Conservation (phyloP, 768 basidiomycete species). For the Hypsizygus marmoreus region DNA sequence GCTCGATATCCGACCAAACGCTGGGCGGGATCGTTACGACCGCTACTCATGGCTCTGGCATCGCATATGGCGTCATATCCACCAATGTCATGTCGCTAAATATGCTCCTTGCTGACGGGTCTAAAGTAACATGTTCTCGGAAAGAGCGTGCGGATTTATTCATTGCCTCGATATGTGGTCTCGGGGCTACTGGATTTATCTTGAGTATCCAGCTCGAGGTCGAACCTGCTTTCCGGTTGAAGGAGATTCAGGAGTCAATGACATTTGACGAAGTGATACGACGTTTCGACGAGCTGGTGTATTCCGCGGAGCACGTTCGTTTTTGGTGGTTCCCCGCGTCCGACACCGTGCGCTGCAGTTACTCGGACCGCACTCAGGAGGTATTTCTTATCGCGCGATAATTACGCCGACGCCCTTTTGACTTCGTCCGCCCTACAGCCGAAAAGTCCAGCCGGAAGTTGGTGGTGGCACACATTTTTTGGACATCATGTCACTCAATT, state of each 20-base stretch:
- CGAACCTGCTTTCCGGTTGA: slow-evolving; percentile 79
- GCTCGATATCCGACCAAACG: slow-evolving; percentile 96
- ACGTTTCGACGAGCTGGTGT: slow-evolving; percentile 55
- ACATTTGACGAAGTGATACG: slow-evolving; percentile 64
- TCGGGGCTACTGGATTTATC: slow-evolving; percentile 90
- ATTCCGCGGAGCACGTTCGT: slow-evolving; percentile 83
- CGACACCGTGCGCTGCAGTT: slow-evolving; percentile 68
- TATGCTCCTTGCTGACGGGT: slow-evolving; percentile 76
- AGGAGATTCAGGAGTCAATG: slow-evolving; percentile 65
- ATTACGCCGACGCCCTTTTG: slow-evolving; percentile 7
- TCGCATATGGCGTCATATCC: slow-evolving; percentile 77
- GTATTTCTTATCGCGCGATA: slow-evolving; percentile 42
- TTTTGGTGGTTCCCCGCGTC: slow-evolving; percentile 95
- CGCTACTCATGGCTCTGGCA: slow-evolving; percentile 92
- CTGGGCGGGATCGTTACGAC: slow-evolving; percentile 92
- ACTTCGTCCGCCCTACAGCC: slow-evolving; percentile 40
- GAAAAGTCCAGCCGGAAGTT: slow-evolving; percentile 50
- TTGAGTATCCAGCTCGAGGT: slow-evolving; percentile 76
- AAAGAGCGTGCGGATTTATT: slow-evolving; percentile 74
- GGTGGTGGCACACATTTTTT: slow-evolving; percentile 72
- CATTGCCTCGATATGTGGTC: slow-evolving; percentile 84
- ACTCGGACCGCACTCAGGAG: slow-evolving; percentile 75
- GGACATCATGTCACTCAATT: slow-evolving; percentile 84
- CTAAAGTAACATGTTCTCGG: slow-evolving; percentile 66
- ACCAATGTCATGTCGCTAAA: slow-evolving; percentile 76